Evolutionary conservation across 495 filamentous ascomycete species (phyloP).

Genomic region (Penicillium subrubescens): DNA sequence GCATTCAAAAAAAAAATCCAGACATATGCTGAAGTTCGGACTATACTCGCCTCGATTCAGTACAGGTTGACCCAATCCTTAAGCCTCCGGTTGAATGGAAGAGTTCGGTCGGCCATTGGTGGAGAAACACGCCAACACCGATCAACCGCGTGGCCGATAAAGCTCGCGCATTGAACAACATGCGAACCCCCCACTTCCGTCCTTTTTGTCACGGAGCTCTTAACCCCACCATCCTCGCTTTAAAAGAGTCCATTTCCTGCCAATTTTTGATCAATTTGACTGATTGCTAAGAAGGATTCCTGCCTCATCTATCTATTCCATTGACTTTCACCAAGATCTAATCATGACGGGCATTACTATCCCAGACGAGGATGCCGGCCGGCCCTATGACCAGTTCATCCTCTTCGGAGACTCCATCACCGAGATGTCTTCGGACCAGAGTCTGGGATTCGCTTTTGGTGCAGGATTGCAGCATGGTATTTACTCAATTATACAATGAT

Average conservation of each 20-base stretch:
- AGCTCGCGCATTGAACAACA: not conserved
- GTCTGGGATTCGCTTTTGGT: constrained; percentile 69
- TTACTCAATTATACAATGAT: constrained; percentile 7
- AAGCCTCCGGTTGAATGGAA: not conserved
- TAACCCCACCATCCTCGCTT: constrained; percentile 17
- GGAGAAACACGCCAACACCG: constrained; percentile 11
- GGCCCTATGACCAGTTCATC: constrained; percentile 68
- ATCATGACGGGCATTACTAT: constrained; percentile 6
- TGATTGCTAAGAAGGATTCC: not conserved
- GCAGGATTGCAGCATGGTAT: constrained; percentile 71
- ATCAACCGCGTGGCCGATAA: not conserved
- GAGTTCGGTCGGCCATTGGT: constrained; percentile 10
- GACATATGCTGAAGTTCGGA: not conserved
- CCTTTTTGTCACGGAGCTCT: constrained; percentile 23
- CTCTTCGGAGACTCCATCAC: constrained; percentile 85
- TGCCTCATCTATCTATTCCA: not conserved
- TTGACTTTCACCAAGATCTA: not conserved
- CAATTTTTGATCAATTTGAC: not conserved
- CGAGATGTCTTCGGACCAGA: constrained; percentile 58
- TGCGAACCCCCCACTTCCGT: constrained; percentile 11
- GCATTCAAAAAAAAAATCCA: not conserved
- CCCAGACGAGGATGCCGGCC: constrained; percentile 20
- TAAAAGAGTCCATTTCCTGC: constrained; percentile 1
- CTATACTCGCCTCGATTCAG: not conserved
- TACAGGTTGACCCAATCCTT: not conserved